phyloP scores from a whole-genome alignment of 2,329 filamentous ascomycete genomes.

The Blastomyces gilchristii region DNA sequence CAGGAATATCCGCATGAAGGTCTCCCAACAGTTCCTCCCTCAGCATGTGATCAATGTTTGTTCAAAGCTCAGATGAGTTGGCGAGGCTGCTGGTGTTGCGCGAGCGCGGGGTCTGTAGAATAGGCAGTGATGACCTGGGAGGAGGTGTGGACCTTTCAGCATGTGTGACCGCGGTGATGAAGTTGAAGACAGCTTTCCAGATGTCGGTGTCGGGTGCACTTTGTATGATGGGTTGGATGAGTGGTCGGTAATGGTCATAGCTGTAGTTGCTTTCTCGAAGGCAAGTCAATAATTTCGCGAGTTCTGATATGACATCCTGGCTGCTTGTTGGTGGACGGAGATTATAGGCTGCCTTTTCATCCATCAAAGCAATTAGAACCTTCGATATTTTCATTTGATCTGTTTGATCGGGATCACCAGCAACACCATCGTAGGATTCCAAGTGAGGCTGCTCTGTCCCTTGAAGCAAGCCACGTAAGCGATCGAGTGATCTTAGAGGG shows the following conservation, averaged over 20 bases:
- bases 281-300: not conserved
- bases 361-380: not conserved
- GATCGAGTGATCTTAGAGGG: not conserved
- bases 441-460: too few species aligned
- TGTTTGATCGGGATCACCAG: not conserved
- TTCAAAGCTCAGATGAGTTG: not conserved
- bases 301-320: not conserved
- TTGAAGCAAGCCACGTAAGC: not conserved
- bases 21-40: not conserved
- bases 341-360: not conserved
- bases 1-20: too few species aligned
- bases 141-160: not conserved
- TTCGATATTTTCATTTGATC: not conserved
- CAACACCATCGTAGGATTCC: not conserved
- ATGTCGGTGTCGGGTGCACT: not conserved
- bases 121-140: not conserved
- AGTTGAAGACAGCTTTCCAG: not conserved
- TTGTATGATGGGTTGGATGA: not conserved
- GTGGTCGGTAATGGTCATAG: not conserved
- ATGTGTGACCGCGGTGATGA: not conserved
- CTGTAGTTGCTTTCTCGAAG: not conserved
- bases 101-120: not conserved
- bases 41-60: not conserved
- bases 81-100: not conserved
- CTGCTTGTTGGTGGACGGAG: not conserved